Base-by-base conservation (phyloP, 1,284 basidiomycete genomes). In the Heterobasidion occidentale region DNA sequence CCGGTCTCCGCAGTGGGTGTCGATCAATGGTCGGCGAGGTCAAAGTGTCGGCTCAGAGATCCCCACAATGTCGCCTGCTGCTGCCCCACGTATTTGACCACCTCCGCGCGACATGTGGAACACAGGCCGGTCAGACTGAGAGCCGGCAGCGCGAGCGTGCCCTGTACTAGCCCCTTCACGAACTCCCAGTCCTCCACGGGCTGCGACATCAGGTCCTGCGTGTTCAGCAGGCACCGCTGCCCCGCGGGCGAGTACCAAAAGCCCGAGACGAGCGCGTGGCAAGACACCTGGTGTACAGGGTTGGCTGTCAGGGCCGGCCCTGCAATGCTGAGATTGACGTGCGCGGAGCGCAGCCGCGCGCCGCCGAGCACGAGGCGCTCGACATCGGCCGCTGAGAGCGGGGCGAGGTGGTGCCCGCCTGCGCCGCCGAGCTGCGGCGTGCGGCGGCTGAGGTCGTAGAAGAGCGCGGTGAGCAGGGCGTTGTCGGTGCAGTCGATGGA, bases 371-470 rank as follows among this genome's bases (percentile, higher is more conserved):
- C 57, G 55, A 66, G 54, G 15, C 67, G 63, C 57, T 67, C 66
- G 19, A 61, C 50, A 57, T 69, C 67, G 17, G 62, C 62, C 8
- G 57, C 49, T 19, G 60, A 51, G 46, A 69, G 64, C 33, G 64
- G 61, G 12, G 62, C 60, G 54, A 68, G 59, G 52, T 63, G 62
- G 59, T 63, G 60, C 12, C 67, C 67, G 38, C 58, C 53, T 27
- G 58, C 58, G 15, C 58, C 51, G 0, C 60, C 61, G 55, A 67
- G 63, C 56, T 65, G 62, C 63, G 59, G 63, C 14, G 62, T 63
- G 45, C 60, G 57, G 42, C 62, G 59, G 54, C 61, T 66, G 36
- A 69, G 61, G 9, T 63, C 65, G 57, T 68, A 68, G 63, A 67
- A 67, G n/a, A n/a, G 60, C 19, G 67, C 61, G 46, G 61, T 58